A percentile compares a stretch with the other conserved stretches of the same genome.
Conservation (phyloP, 768 basidiomycete species). For the Lactifluus pinguis region DNA sequence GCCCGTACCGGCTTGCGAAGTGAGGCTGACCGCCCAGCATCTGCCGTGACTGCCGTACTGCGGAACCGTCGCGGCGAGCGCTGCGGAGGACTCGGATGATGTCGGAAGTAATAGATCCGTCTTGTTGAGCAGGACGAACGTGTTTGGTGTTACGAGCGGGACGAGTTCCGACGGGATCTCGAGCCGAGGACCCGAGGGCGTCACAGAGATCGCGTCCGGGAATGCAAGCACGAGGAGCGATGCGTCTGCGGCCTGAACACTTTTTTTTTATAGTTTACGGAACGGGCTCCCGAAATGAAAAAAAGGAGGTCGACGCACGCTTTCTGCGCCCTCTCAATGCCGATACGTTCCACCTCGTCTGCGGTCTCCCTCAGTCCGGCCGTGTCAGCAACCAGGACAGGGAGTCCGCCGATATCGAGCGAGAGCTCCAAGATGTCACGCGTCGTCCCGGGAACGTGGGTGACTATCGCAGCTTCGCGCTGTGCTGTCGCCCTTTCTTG, state of each 20-base stretch:
- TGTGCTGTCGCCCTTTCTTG: constrained; percentile 42
- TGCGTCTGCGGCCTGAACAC: constrained; percentile 59
- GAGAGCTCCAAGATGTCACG: constrained; percentile 80
- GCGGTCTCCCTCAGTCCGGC: constrained; percentile 68
- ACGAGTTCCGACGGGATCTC: constrained; percentile 40
- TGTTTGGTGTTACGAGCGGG: constrained; percentile 43
- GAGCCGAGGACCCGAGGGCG: constrained; percentile 15
- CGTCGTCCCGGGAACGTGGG: constrained; percentile 81
- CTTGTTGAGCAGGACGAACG: constrained; percentile 76
- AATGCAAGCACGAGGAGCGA: constrained; percentile 78
- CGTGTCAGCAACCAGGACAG: constrained; percentile 75
- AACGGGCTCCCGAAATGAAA: background rate
- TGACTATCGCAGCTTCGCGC: constrained; percentile 84
- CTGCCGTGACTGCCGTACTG: background rate
- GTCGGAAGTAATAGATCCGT: constrained; percentile 41
- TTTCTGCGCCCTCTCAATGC: constrained; percentile 61
- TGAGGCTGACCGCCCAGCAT: constrained; percentile 56
- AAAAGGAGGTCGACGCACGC: constrained; percentile 39
- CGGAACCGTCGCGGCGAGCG: background rate
- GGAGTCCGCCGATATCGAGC: constrained; percentile 81
- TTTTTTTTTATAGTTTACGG: constrained; percentile 29
- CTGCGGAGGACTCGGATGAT: background rate
- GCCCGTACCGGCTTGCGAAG: constrained; percentile 44
- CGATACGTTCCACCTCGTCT: constrained; percentile 72
- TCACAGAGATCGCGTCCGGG: constrained; percentile 31